phyloP scores from a whole-genome alignment of 108 stramenopile genomes.

The Poteriospumella lacustris region DNA sequence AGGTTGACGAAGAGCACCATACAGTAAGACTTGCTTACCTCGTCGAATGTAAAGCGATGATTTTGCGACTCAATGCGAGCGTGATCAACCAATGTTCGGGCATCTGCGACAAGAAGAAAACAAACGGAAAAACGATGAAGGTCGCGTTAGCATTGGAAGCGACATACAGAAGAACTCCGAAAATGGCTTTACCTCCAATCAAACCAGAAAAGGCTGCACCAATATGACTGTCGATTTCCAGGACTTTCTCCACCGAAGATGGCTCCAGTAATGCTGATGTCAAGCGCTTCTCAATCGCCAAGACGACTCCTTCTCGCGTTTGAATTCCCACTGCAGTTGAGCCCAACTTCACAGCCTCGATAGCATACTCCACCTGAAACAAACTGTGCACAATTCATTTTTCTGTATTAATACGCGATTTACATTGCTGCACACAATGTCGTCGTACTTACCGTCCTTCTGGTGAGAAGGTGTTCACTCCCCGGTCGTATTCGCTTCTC shows the following conservation, averaged over 20 bases:
- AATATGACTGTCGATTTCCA: conserved; percentile 90
- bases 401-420: not conserved
- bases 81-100: conserved; percentile 90
- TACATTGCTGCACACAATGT: not conserved
- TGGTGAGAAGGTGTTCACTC: conserved; percentile 98
- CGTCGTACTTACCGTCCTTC: conserved; percentile 70
- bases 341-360: conserved; percentile 86
- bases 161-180: too few species aligned
- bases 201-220: conserved; percentile 96
- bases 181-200: conserved; percentile 56
- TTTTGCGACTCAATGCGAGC: conserved; percentile 98
- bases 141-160: too few species aligned
- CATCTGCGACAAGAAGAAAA: not conserved
- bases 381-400: conserved; percentile 64
- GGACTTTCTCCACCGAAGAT: conserved; percentile 80
- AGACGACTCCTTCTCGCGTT: conserved; percentile 83
- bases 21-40: conserved; percentile 34
- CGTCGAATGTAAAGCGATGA: conserved; percentile 94
- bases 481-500: conserved; percentile 95
- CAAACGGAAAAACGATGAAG: not conserved
- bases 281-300: conserved; percentile 96
- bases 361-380: conserved; percentile 84
- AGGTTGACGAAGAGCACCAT: not conserved
- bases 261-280: conserved; percentile 87
- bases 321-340: conserved; percentile 93